phyloP scores from a whole-genome alignment of 306 rosid species.

The Vigna angularis region DNA sequence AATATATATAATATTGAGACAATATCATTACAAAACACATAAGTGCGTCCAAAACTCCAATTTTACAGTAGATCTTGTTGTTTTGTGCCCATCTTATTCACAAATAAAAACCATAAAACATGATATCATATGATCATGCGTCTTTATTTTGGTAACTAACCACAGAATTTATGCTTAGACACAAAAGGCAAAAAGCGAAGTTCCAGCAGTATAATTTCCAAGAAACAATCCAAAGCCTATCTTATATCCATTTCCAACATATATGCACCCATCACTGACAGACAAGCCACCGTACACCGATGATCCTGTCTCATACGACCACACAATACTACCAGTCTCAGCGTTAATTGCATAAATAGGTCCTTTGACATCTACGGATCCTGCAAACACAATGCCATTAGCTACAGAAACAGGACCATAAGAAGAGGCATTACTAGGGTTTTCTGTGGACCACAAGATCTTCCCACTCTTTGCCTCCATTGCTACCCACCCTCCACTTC shows the following conservation, averaged over 20 bases:
- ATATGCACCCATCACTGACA: conserved; percentile 65
- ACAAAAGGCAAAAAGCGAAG: conserved; percentile 39
- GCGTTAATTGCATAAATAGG: conserved; percentile 58
- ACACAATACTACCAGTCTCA: conserved; percentile 50
- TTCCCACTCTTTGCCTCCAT: conserved; percentile 57
- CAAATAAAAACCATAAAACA: background rate
- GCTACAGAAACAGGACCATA: conserved; percentile 63
- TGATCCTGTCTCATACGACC: conserved; percentile 62
- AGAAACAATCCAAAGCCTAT: background rate
- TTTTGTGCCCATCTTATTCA: background rate
- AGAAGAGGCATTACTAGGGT: conserved; percentile 49
- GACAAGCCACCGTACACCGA: conserved; percentile 63
- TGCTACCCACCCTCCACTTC: conserved; percentile 71
- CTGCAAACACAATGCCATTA: conserved; percentile 63
- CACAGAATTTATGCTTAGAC: background rate
- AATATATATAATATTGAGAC: background rate
- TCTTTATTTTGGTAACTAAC: background rate
- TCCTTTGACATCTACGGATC: conserved; percentile 54
- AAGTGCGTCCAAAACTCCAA: background rate
- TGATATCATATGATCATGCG: background rate
- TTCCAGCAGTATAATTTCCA: background rate
- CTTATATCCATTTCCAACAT: conserved; percentile 63
- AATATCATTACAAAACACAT: background rate
- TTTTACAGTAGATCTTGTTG: background rate
- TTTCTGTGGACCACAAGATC: conserved; percentile 59